phyloP scores from a whole-genome alignment of 2,329 filamentous ascomycete genomes.

The Penicillium concentricum region DNA sequence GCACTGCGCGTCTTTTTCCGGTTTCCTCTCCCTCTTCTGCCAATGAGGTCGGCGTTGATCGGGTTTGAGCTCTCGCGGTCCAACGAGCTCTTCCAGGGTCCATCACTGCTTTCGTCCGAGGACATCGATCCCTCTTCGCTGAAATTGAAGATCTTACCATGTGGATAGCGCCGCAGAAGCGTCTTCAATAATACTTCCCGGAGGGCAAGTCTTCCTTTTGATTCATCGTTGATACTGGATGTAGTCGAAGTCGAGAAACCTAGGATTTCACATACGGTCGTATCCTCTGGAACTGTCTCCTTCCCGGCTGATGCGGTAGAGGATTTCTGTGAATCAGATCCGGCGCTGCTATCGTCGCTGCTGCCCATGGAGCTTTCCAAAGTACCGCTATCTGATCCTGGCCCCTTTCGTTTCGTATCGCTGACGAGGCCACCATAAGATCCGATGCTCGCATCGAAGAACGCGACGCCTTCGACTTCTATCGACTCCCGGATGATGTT shows the following conservation, averaged over 20 bases:
- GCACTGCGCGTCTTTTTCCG: conserved; percentile 14
- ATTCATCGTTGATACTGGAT: conserved; percentile 11
- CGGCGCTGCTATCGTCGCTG: conserved; percentile 21
- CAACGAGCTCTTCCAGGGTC: not conserved
- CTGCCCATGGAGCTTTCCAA: not conserved
- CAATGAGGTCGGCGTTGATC: not conserved
- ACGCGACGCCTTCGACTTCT: conserved; percentile 40
- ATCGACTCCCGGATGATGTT: conserved; percentile 45
- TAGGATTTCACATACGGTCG: not conserved
- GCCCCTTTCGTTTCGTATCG: not conserved
- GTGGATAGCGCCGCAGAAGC: conserved; percentile 21
- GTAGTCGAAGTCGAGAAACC: conserved; percentile 9
- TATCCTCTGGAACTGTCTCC: not conserved
- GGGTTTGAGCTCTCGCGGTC: not conserved
- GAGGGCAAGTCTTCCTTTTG: conserved; percentile 7
- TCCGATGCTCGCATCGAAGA: conserved; percentile 22
- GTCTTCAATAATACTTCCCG: conserved; percentile 14
- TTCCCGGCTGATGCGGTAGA: not conserved
- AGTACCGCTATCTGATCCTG: not conserved
- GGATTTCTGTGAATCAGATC: not conserved
- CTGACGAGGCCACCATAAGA: conserved; percentile 11
- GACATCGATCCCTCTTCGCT: conserved; percentile 20
- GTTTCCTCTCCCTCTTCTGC: not conserved
- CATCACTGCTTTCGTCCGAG: conserved; percentile 7
- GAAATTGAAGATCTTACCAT: conserved; percentile 23